Evolutionary conservation across 78 protist species (phyloP).

Genomic region (Pigoraptor vietnamica): DNA sequence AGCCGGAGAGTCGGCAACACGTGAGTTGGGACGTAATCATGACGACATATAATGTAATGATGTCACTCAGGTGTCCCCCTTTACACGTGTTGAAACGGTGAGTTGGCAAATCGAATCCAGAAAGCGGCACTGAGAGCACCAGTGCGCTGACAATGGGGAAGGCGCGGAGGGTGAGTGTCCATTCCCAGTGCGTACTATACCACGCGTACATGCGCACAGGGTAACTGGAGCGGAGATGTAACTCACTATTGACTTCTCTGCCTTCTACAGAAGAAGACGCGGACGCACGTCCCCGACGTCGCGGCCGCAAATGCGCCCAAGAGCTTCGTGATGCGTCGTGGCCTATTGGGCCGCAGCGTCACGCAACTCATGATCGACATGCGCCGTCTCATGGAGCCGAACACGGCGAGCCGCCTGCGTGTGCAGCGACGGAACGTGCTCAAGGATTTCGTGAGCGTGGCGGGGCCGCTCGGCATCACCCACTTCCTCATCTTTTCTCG

Average conservation of each 20-base stretch:
- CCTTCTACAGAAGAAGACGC: background rate
- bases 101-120: too few relatives aligned
- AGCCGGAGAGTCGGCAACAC: too few relatives aligned
- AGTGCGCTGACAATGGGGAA: too few relatives aligned
- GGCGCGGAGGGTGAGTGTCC: background rate
- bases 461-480: slow-evolving; percentile 64
- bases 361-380: slow-evolving; percentile 46
- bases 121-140: too few relatives aligned
- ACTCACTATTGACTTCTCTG: background rate
- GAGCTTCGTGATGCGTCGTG: background rate
- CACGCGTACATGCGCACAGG: too few relatives aligned
- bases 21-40: too few relatives aligned
- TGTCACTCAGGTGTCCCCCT: too few relatives aligned
- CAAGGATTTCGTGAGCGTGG: slow-evolving; percentile 68
- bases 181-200: background rate
- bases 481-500: slow-evolving; percentile 57
- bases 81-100: too few relatives aligned
- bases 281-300: background rate
- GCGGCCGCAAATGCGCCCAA: background rate
- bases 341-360: background rate
- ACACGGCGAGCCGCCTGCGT: slow-evolving; percentile 42
- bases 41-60: too few relatives aligned
- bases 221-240: background rate
- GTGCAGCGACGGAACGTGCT: slow-evolving; percentile 38
- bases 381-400: slow-evolving; percentile 66